Conservation (phyloP, 305 asterid genomes). For the Fraxinus baroniana region DNA sequence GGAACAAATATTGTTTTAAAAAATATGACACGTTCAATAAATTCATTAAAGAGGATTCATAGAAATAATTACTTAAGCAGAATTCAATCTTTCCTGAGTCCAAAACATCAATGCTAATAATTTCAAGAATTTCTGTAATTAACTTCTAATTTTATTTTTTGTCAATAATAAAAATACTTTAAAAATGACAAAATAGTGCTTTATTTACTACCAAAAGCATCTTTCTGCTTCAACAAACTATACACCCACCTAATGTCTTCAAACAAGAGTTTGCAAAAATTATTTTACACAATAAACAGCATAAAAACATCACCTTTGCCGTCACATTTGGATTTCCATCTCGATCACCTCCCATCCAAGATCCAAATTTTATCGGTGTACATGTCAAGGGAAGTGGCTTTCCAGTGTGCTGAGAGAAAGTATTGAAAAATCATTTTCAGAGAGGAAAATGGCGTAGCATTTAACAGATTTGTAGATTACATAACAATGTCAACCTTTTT, state of each 20-base stretch:
- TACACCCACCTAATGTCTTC: neutral
- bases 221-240: neutral
- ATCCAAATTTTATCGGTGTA: slow-evolving; percentile 97
- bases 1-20: neutral
- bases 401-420: slow-evolving; percentile 78
- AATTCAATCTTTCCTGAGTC: neutral
- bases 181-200: neutral
- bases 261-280: neutral
- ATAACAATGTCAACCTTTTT: slow-evolving; percentile 63
- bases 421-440: slow-evolving; percentile 4
- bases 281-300: slow-evolving; percentile 12
- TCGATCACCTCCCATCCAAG: slow-evolving; percentile 99
- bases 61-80: neutral
- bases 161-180: neutral
- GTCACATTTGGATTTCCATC: slow-evolving; percentile 99
- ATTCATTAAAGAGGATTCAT: neutral
- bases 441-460: slow-evolving; percentile 18
- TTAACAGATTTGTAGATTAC: slow-evolving; percentile 13
- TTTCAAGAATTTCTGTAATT: neutral
- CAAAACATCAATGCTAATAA: neutral
- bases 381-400: slow-evolving; percentile 88
- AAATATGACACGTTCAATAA: neutral
- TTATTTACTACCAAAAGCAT: neutral
- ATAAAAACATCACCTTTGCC: slow-evolving; percentile 67
- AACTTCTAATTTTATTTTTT: neutral